Conservation (phyloP, 2,329 filamentous ascomycete genomes). For the Penicillium corylophilum region DNA sequence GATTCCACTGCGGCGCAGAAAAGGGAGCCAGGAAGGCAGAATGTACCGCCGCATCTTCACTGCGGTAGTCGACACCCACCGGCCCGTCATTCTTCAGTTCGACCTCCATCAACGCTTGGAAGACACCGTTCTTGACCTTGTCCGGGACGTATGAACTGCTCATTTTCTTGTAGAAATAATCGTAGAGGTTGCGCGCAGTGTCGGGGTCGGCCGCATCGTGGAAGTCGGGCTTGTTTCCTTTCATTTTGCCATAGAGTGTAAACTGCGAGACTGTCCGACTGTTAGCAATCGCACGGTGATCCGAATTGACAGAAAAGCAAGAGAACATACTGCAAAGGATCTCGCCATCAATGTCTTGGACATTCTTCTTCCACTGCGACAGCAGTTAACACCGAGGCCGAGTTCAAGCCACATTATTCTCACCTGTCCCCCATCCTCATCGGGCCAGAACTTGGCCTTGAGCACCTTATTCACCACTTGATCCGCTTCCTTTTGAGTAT, state of each 20-base stretch:
- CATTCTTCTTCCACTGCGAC: slow-evolving; percentile 82
- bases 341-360: slow-evolving; percentile 85
- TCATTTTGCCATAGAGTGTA: slow-evolving; percentile 87
- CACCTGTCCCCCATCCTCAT: slow-evolving; percentile 69
- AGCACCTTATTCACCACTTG: slow-evolving; percentile 79
- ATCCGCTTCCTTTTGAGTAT: slow-evolving; percentile 85
- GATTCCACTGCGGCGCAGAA: slow-evolving; percentile 14
- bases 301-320: background rate
- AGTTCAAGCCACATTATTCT: background rate
- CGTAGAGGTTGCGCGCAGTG: slow-evolving; percentile 77
- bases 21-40: slow-evolving; percentile 29
- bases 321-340: slow-evolving; percentile 79
- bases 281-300: slow-evolving; percentile 1
- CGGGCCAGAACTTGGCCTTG: slow-evolving; percentile 90
- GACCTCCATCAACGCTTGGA: slow-evolving; percentile 99
- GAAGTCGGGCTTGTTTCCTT: slow-evolving; percentile 92
- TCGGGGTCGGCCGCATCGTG: slow-evolving; percentile 79
- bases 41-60: slow-evolving; percentile 58
- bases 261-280: slow-evolving; percentile 80
- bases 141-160: slow-evolving; percentile 68
- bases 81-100: slow-evolving; percentile 82
- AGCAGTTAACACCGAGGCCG: background rate
- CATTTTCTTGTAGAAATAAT: slow-evolving; percentile 77
- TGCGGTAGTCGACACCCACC: slow-evolving; percentile 62
- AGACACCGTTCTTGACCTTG: slow-evolving; percentile 89